Evolutionary conservation across 1,139 yeast genomes (phyloP), one percentile per base, ranked within the genome.

Genomic region (Suhomyces kunorum): DNA sequence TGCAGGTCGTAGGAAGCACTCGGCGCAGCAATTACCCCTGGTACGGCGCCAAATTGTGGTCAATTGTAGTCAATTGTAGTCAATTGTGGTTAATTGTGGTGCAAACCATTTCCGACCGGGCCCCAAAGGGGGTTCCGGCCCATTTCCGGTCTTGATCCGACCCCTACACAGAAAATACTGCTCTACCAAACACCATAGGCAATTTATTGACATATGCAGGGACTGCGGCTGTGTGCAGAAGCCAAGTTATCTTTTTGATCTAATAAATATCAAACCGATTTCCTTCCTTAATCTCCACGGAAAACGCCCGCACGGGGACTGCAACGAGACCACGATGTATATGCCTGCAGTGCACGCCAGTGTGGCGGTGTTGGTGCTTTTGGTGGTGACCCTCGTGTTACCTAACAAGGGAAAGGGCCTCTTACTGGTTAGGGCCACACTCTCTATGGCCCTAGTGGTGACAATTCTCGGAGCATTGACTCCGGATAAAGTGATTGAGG

Each of bases 401-500:
- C 20, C 25, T 22, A 28, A 24, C 16, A 33, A 27, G 11, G 20
- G 32, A 28, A 9, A 29, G 8, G 14, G 9, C 6, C 20, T 38
- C 6, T 32, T 9, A 19, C 15, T 17, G 27, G 9, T 34, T 12
- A 34, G 42, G 12, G 18, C 23, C 8, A 16, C 16, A 3, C 23
- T 42, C 8, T 35, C 38, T 8, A 8, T 35, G 12, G 14, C 18
- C 2, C 31, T 61, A 6, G 43, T 59, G n/a, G 39, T 61, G 12
- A 3, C 11, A 8, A 25, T 15, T 8, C 22, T n/a, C 13, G 26
- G 12, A 6, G 30, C 25, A 2, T n/a, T 33, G 2, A 61, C 72
- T 0, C 75, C 75, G 0, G 50, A 56, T n/a, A 41, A 37, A 8
- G 71, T 73, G 2, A 49, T 51, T 5, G 34, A 54, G 6, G 67